These are phyloP conservation scores for Puccinia polysora DNA, from an alignment of 1,284 basidiomycete species.

Conservation along the genomic window DNA sequence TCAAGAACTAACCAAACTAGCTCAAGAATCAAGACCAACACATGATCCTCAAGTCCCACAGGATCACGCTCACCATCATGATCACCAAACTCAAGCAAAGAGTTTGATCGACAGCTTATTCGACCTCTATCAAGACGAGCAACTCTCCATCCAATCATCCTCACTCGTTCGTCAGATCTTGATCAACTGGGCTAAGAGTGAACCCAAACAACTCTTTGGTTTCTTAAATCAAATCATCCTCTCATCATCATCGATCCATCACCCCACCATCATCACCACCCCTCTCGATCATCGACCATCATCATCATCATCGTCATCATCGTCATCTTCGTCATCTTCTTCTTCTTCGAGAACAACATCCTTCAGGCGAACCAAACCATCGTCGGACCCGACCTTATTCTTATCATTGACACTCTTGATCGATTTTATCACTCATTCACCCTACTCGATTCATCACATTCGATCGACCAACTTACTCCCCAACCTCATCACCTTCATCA, in stretches of 20 bases:
- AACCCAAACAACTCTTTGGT: neutral
- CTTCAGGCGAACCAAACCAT: neutral
- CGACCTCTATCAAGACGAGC: neutral
- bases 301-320: too few relatives aligned
- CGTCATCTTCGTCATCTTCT: too few relatives aligned
- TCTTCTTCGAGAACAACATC: neutral
- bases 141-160: neutral
- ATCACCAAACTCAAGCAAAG: neutral
- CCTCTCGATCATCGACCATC: too few relatives aligned
- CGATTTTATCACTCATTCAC: conserved; percentile 12
- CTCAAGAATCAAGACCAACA: too few relatives aligned
- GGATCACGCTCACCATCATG: too few relatives aligned
- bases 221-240: neutral
- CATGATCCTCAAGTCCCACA: too few relatives aligned
- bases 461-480: neutral
- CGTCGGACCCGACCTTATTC: too few relatives aligned
- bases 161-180: neutral
- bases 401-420: neutral
- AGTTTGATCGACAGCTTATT: neutral
- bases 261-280: too few relatives aligned
- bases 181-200: neutral
- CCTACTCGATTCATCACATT: neutral
- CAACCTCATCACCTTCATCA: neutral
- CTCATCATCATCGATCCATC: too few relatives aligned
- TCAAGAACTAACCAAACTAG: too few relatives aligned